Conservation (phyloP, 225 moss, liverwort and hornwort genomes). For the Marchantia polymorpha region DNA sequence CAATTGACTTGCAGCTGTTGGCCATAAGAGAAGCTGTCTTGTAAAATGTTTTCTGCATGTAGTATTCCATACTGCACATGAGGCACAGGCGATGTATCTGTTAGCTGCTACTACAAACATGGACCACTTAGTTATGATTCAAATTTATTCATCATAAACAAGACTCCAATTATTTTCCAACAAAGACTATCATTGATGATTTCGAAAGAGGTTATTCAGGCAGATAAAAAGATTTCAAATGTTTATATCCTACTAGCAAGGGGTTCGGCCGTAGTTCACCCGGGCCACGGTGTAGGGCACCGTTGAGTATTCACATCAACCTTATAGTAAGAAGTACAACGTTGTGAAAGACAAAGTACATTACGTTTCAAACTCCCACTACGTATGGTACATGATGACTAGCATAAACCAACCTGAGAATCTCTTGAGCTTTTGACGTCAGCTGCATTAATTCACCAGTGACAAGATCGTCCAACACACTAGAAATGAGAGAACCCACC, state of each 20-base stretch:
- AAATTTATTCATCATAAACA: background rate
- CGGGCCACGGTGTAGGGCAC: no score
- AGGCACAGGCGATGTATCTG: background rate
- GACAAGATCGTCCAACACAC: constrained; percentile 74
- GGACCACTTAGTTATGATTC: background rate
- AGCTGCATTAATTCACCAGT: constrained; percentile 90
- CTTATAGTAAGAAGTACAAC: no score
- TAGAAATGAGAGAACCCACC: constrained; percentile 59
- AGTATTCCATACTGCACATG: constrained; percentile 76
- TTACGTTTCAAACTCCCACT: background rate
- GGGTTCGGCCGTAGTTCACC: background rate
- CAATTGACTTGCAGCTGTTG: constrained; percentile 87
- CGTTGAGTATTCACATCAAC: no score
- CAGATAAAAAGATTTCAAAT: no score
- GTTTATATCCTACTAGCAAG: background rate
- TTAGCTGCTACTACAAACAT: background rate
- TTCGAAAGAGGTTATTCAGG: no score
- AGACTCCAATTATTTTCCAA: background rate
- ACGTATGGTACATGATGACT: background rate
- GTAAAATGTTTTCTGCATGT: constrained; percentile 82
- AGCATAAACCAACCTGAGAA: constrained; percentile 55
- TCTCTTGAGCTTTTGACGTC: constrained; percentile 56
- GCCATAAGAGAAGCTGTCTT: constrained; percentile 91
- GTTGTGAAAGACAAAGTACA: no score
- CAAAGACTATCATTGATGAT: background rate